A percentile compares a stretch with the other conserved stretches of the same genome.
Evolutionary conservation across 2,329 filamentous ascomycete species (phyloP).

Genomic region (Aspergillus brasiliensis): DNA sequence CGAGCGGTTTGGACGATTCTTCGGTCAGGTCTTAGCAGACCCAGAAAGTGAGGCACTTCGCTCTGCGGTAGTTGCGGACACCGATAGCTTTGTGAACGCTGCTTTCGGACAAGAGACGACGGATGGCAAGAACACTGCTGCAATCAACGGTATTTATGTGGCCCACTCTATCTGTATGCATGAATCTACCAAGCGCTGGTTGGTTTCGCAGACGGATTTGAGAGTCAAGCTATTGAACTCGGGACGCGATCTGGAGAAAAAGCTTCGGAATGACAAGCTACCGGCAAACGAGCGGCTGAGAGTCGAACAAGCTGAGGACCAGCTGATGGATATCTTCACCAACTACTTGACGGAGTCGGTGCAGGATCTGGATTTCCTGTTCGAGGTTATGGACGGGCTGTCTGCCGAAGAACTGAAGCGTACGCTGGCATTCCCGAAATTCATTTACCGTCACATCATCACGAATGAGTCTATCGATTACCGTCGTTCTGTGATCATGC

Average conservation of each 20-base stretch:
- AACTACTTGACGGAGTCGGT: constrained; percentile 75
- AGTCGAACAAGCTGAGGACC: constrained; percentile 84
- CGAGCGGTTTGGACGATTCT: constrained; percentile 83
- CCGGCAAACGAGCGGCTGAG: constrained; percentile 75
- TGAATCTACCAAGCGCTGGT: constrained; percentile 67
- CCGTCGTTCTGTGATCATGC: constrained; percentile 77
- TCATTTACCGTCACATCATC: constrained; percentile 84
- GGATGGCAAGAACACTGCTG: constrained; percentile 71
- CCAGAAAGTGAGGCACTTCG: constrained; percentile 73
- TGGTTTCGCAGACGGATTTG: constrained; percentile 57
- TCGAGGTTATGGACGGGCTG: constrained; percentile 79
- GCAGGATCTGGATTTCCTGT: constrained; percentile 78
- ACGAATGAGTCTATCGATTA: constrained; percentile 82
- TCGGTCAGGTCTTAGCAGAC: constrained; percentile 82
- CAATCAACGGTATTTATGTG: constrained; percentile 85
- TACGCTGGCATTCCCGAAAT: constrained; percentile 73
- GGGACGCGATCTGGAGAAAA: constrained; percentile 76
- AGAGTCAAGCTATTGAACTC: constrained; percentile 63
- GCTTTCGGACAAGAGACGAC: constrained; percentile 65
- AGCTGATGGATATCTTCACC: constrained; percentile 82
- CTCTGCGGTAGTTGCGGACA: constrained; percentile 71
- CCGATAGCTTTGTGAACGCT: constrained; percentile 69
- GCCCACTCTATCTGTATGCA: constrained; percentile 76
- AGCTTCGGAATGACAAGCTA: constrained; percentile 70
- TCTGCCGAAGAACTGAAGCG: constrained; percentile 80